These are phyloP conservation scores for Aspergillus wentii DNA, from an alignment of 495 filamentous ascomycete genomes.

Conservation along the genomic window DNA sequence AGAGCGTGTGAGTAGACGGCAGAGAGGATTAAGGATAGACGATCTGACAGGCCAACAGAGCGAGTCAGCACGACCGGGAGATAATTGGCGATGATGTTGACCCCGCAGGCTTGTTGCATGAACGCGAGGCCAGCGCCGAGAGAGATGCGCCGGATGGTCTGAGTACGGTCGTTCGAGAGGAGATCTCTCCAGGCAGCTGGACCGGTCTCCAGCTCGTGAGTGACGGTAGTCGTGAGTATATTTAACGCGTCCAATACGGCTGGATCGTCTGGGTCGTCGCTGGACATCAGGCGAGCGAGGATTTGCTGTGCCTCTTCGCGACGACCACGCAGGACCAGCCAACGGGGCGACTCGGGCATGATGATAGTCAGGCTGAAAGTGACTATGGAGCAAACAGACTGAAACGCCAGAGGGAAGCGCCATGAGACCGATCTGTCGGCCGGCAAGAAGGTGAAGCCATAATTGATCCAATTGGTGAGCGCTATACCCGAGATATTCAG, in stretches of 20 bases:
- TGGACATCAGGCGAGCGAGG: constrained; percentile 21
- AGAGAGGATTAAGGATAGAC: constrained; percentile 10
- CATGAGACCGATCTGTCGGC: constrained; percentile 37
- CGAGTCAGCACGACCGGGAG: constrained; percentile 14
- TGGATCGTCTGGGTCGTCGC: constrained; percentile 24
- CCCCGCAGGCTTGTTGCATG: constrained; percentile 17
- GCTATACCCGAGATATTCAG: constrained; percentile 52
- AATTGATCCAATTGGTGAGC: constrained; percentile 37
- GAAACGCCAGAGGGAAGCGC: constrained; percentile 45
- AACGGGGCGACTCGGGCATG: constrained; percentile 57
- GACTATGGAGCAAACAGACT: constrained; percentile 54
- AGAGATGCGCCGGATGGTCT: constrained; percentile 14
- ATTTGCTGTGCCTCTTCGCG: constrained; percentile 43
- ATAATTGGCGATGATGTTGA: constrained; percentile 13
- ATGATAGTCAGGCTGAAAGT: constrained; percentile 54
- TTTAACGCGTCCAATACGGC: constrained; percentile 30
- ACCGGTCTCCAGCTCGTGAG: too few relatives aligned
- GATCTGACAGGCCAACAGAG: constrained; percentile 12
- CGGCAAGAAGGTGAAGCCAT: constrained; percentile 42
- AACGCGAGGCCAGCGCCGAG: constrained; percentile 28
- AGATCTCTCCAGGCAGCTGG: constrained; percentile 7
- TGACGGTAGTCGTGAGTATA: constrained; percentile 6
- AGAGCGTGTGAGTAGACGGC: constrained; percentile 30
- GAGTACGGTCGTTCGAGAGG: constrained; percentile 10
- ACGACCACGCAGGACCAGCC: constrained; percentile 46